Evolutionary conservation across 768 basidiomycete species (phyloP).

Genomic region (Fomitopsis pulvina): DNA sequence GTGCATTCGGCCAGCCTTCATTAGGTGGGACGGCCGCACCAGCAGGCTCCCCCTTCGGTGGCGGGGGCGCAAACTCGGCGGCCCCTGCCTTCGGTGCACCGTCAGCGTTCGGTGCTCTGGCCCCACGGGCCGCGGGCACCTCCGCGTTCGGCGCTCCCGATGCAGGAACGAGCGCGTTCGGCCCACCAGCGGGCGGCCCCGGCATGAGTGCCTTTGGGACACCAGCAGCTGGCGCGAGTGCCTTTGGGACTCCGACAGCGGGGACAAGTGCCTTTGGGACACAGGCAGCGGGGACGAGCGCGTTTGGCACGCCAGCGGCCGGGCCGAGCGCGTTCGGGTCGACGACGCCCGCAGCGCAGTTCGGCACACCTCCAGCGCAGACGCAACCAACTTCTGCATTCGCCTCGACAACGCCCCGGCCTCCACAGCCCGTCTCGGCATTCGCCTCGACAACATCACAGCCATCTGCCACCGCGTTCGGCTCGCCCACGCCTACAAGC

Average conservation of each 20-base stretch:
- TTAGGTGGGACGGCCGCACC: conserved; percentile 10
- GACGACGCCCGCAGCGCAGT: not conserved
- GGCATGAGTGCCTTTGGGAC: conserved; percentile 6
- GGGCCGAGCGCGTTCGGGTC: conserved; percentile 20
- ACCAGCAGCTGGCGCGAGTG: not conserved
- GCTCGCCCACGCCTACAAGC: conserved; percentile 5
- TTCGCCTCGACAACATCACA: not conserved
- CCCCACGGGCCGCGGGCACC: not conserved
- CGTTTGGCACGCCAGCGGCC: conserved; percentile 16
- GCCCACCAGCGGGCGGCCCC: not conserved
- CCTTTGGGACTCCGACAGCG: conserved; percentile 4
- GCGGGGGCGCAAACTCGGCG: conserved; percentile 8
- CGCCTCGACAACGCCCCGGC: conserved; percentile 12
- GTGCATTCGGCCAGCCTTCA: conserved; percentile 20
- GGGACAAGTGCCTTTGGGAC: conserved; percentile 38
- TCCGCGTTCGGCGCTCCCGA: conserved; percentile 9
- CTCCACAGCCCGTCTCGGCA: conserved; percentile 1
- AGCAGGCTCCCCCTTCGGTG: conserved; percentile 11
- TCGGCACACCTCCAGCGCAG: conserved; percentile 21
- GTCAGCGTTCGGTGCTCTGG: conserved; percentile 16
- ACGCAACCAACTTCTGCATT: conserved; percentile 21
- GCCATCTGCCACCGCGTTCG: conserved; percentile 1
- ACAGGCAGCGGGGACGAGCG: conserved; percentile 12
- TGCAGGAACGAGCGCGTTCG: not conserved
- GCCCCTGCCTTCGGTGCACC: conserved; percentile 13